Evolutionary conservation across 371 early-diverging fungal species (phyloP), one percentile per base, ranked within the genome.

Genomic region (Apophysomyces ossiformis): DNA sequence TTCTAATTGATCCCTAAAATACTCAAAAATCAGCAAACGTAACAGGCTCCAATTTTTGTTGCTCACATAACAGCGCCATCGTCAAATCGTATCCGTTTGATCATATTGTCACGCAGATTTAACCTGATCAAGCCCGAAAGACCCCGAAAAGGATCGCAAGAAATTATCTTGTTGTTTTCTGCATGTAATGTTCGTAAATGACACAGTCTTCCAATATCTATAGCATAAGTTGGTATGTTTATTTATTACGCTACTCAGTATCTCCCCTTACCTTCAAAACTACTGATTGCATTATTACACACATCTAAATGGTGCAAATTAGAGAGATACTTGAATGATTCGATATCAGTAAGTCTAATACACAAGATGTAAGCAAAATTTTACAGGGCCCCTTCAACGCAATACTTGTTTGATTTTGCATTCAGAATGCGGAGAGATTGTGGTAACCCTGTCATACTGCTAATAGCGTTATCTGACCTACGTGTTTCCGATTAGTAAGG

Each of bases 291-390:
- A 61, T 87, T 87, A 61, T 82, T 68, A 41, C 84, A 85, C 35
- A 85, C 64, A 60, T 85, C 79, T 7, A 87, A 60, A 9, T 78
- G 74, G 37, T 83, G 79, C 18, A 87, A 64, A 54, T 82, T 81
- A 18, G 32, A 43, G 11, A 84, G 66, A 39, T 76, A 63, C 16
- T 70, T 60, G 21, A 87, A 74, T 37, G 69, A 70, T 32, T 79
- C 71, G 6, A 84, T 61, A 44, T 75, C 73, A 13, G 71, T 76
- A 4, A 87, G 61, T 59, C 80, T 75, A 66, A 41, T 41, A 41
- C 11, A 41, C 13, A 41, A 41, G 41, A 8, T 8, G 32, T 13
- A 44, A 46, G 36, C 16, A 60, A 8, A 58, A 58, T 26, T 26
- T 2, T 26, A 26, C 32, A 2, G 32, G 32, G 32, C 2, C 32